Evolutionary conservation across 1,284 basidiomycete genomes (phyloP).

Genomic region (Sanghuangporus sanghuang): DNA sequence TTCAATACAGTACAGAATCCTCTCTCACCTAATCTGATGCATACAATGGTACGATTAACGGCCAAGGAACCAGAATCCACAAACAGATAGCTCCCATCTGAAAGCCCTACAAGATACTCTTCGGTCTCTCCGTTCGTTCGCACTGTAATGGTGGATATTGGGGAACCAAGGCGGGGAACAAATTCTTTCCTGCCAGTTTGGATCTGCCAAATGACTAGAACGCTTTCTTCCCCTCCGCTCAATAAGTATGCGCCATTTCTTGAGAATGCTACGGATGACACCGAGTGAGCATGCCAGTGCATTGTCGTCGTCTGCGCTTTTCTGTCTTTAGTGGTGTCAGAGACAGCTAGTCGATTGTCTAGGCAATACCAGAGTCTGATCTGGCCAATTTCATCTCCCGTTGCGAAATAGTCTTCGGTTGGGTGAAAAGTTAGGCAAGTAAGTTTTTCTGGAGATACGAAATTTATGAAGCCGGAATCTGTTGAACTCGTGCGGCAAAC

Average conservation of each 20-base stretch:
- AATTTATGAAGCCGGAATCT: conserved; percentile 76
- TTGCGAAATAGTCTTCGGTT: conserved; percentile 88
- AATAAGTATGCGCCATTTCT: conserved; percentile 89
- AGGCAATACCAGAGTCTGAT: conserved; percentile 94
- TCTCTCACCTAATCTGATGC: conserved; percentile 70
- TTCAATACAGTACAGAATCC: background rate
- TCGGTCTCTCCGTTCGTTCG: conserved; percentile 45
- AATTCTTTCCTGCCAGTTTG: conserved; percentile 85
- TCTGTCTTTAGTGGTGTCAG: conserved; percentile 58
- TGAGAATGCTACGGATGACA: conserved; percentile 87
- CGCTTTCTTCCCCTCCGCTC: conserved; percentile 94
- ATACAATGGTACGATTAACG: conserved; percentile 70
- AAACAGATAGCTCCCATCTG: conserved; percentile 81
- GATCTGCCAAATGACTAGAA: conserved; percentile 94
- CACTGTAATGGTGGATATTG: conserved; percentile 72
- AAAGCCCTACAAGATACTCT: conserved; percentile 81
- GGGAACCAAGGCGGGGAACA: conserved; percentile 88
- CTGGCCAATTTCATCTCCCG: conserved; percentile 83
- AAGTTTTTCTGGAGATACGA: conserved; percentile 74
- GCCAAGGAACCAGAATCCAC: conserved; percentile 71
- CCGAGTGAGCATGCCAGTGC: conserved; percentile 97
- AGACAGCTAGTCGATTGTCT: conserved; percentile 47
- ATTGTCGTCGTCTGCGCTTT: conserved; percentile 79
- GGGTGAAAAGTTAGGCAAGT: conserved; percentile 91
- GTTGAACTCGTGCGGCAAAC: conserved; percentile 57